Conservation (phyloP, 805 yeast species). For the Hanseniaspora valbyensis region DNA sequence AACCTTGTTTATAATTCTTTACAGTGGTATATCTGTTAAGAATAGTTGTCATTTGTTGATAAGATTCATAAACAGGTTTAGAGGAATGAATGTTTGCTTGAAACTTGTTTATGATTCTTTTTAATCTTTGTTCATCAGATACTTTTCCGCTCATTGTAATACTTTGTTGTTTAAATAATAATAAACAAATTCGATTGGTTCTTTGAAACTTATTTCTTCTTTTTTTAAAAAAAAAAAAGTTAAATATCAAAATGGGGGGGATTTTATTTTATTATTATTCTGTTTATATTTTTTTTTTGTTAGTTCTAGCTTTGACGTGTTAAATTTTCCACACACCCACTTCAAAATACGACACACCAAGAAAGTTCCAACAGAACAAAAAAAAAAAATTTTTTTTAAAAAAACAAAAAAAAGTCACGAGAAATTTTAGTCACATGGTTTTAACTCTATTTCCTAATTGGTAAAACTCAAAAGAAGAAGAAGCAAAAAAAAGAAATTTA, state of each 20-base stretch:
- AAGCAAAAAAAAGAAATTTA: too few species aligned
- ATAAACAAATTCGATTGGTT: too few species aligned
- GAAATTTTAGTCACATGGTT: too few species aligned
- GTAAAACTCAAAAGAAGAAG: too few species aligned
- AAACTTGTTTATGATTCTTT: constrained; percentile 12
- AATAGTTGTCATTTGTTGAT: constrained; percentile 84
- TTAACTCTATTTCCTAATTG: neutral
- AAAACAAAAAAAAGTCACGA: neutral
- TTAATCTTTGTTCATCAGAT: constrained; percentile 61
- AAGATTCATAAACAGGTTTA: constrained; percentile 64
- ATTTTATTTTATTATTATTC: too few species aligned
- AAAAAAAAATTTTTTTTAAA: neutral
- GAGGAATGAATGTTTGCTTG: constrained; percentile 22
- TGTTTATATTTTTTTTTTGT: neutral
- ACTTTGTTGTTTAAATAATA: constrained; percentile 33
- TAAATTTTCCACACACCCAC: neutral
- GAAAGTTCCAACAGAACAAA: neutral
- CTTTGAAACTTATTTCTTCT: too few species aligned
- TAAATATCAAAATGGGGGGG: too few species aligned
- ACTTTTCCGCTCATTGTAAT: constrained; percentile 51
- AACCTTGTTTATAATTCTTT: constrained; percentile 37
- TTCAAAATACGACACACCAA: neutral
- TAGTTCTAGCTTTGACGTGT: neutral
- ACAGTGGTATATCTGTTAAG: constrained; percentile 70
- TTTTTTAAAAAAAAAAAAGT: too few species aligned